phyloP scores from a whole-genome alignment of 257 asterid species.

The Pogostemon cablin region DNA sequence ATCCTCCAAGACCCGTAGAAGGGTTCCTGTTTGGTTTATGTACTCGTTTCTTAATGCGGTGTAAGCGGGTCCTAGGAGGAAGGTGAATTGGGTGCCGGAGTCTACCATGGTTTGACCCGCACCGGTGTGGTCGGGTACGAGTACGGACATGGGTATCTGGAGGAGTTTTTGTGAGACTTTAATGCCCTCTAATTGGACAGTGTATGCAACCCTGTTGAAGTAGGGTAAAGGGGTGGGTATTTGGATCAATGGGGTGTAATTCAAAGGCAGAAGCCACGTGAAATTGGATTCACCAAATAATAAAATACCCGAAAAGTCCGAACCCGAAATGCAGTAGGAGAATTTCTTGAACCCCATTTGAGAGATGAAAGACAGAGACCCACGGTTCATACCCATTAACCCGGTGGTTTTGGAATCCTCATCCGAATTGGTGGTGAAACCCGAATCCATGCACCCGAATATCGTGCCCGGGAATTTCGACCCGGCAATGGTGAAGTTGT shows the following conservation, averaged over 20 bases:
- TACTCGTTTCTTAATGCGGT: slow-evolving; percentile 60
- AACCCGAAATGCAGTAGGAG: slow-evolving; percentile 81
- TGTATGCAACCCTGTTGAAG: slow-evolving; percentile 81
- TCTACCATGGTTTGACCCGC: slow-evolving; percentile 99
- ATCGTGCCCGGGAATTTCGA: slow-evolving; percentile 57
- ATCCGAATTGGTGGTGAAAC: slow-evolving; percentile 60
- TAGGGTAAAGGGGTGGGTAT: slow-evolving; percentile 82
- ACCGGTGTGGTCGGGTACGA: slow-evolving; percentile 90
- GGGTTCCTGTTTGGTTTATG: slow-evolving; percentile 43
- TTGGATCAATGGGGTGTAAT: slow-evolving; percentile 73
- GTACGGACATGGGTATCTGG: slow-evolving; percentile 62
- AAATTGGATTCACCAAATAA: slow-evolving; percentile 69
- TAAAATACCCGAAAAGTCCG: slow-evolving; percentile 67
- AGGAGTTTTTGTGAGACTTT: slow-evolving; percentile 54
- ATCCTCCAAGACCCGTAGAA: slow-evolving; percentile 63
- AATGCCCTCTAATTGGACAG: slow-evolving; percentile 85
- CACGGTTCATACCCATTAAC: slow-evolving; percentile 95
- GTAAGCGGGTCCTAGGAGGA: slow-evolving; percentile 85
- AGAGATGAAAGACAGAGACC: slow-evolving; percentile 73
- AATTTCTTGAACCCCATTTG: slow-evolving; percentile 85
- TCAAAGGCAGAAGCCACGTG: slow-evolving; percentile 62
- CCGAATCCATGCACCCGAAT: slow-evolving; percentile 93
- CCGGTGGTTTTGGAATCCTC: slow-evolving; percentile 84
- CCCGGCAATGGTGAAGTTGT: slow-evolving; percentile 62
- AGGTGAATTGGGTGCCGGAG: slow-evolving; percentile 93